These are phyloP conservation scores for Penicillium odoratum DNA, from an alignment of 495 filamentous ascomycete genomes.

Conservation along the genomic window DNA sequence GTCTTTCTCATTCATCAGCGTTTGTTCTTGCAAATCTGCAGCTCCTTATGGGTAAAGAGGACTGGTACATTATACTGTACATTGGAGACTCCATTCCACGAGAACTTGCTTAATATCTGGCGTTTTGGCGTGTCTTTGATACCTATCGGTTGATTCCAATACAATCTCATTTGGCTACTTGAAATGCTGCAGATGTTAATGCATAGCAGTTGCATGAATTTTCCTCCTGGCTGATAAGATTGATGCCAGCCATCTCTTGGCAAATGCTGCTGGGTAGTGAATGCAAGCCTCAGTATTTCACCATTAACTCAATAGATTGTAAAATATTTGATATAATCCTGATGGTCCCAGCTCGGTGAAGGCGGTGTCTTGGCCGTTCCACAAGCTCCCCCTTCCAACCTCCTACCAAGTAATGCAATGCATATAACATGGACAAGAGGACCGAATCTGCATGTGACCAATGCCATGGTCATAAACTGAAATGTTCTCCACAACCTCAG, in stretches of 20 bases:
- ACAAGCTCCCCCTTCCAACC: background rate
- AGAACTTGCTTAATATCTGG: conserved; percentile 17
- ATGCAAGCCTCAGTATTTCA: too few relatives aligned
- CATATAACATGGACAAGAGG: conserved; percentile 7
- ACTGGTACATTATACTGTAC: conserved; percentile 18
- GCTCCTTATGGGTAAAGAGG: background rate
- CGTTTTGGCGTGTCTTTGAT: conserved; percentile 25
- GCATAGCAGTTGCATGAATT: too few relatives aligned
- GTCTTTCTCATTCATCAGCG: conserved; percentile 3
- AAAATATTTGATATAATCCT: background rate
- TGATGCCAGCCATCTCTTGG: too few relatives aligned
- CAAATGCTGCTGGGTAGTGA: too few relatives aligned
- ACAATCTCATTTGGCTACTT: background rate
- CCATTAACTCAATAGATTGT: too few relatives aligned
- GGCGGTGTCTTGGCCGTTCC: conserved; percentile 4
- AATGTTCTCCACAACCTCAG: conserved; percentile 8
- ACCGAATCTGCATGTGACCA: conserved; percentile 9
- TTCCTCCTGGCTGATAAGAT: too few relatives aligned
- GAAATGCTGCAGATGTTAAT: too few relatives aligned
- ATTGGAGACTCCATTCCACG: conserved; percentile 8
- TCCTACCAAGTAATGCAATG: background rate
- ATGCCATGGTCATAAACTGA: conserved; percentile 11
- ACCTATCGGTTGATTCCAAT: conserved; percentile 13
- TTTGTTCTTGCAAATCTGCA: conserved; percentile 3
- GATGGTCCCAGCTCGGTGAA: background rate